Conservation (phyloP, 2,329 filamentous ascomycete species). For the Monosporascus cannonballus region DNA sequence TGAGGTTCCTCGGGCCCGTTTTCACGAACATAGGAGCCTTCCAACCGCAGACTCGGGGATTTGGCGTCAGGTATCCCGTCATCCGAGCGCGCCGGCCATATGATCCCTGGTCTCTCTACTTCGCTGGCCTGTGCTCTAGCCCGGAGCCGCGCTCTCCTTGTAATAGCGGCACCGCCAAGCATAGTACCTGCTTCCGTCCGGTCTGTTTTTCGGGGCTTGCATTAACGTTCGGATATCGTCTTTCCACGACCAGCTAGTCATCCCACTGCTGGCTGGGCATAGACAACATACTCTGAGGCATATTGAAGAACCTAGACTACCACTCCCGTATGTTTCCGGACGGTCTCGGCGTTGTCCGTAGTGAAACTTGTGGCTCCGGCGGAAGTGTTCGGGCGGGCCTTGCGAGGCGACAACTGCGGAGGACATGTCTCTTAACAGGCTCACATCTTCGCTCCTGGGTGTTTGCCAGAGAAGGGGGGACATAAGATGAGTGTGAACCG, state of each 20-base stretch:
- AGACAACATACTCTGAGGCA: not conserved
- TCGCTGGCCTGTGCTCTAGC: slow-evolving; percentile 3
- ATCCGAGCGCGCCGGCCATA: slow-evolving; percentile 2
- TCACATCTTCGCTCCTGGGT: too few species aligned
- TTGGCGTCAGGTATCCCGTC: slow-evolving; percentile 1
- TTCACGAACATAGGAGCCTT: slow-evolving; percentile 2
- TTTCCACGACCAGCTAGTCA: slow-evolving; percentile 4
- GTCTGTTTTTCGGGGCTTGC: slow-evolving; percentile 1
- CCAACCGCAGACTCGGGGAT: not conserved
- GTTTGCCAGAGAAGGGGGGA: too few species aligned
- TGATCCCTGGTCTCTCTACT: slow-evolving; percentile 3
- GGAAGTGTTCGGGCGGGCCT: not conserved
- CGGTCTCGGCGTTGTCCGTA: too few species aligned
- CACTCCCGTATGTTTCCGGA: slow-evolving; percentile 3
- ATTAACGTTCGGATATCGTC: slow-evolving; percentile 4
- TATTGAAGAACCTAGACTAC: slow-evolving; percentile 1
- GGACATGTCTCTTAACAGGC: too few species aligned
- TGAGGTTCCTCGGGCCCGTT: slow-evolving; percentile 2
- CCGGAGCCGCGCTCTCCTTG: not conserved
- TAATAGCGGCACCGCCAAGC: slow-evolving; percentile 5
- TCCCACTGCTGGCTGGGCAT: slow-evolving; percentile 3
- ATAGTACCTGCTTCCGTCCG: not conserved
- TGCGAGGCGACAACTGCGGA: too few species aligned
- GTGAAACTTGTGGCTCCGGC: too few species aligned
- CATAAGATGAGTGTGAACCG: too few species aligned